These are phyloP conservation scores for Heritiera littoralis DNA, from an alignment of 345 rosid genomes.

Conservation along the genomic window DNA sequence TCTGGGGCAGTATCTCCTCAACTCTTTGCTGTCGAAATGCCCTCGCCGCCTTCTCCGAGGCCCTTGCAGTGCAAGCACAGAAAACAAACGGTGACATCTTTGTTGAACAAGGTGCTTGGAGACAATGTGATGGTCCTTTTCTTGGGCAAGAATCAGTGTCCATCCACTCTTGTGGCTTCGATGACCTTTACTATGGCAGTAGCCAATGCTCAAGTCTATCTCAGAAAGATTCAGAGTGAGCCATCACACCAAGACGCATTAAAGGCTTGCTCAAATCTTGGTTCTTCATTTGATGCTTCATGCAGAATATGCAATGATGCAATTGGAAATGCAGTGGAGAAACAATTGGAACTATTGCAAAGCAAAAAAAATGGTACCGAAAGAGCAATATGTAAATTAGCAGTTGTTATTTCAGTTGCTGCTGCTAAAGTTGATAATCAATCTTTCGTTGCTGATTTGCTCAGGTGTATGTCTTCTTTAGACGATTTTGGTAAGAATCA, in stretches of 20 bases:
- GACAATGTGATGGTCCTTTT: slow-evolving; percentile 26
- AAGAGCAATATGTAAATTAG: slow-evolving; percentile 37
- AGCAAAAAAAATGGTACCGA: slow-evolving; percentile 9
- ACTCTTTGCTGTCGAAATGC: slow-evolving; percentile 52
- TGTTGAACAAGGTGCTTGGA: slow-evolving; percentile 36
- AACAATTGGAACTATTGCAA: background rate
- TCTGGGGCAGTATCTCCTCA: slow-evolving; percentile 38
- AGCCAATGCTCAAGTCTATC: slow-evolving; percentile 36
- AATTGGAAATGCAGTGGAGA: slow-evolving; percentile 10
- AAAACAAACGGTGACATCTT: slow-evolving; percentile 26
- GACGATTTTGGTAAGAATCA: slow-evolving; percentile 39
- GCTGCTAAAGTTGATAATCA: slow-evolving; percentile 28
- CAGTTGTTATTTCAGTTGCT: slow-evolving; percentile 40
- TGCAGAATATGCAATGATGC: slow-evolving; percentile 37
- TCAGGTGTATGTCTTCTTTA: slow-evolving; percentile 41
- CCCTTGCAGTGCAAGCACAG: slow-evolving; percentile 34
- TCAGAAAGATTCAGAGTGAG: slow-evolving; percentile 18
- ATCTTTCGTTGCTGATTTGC: slow-evolving; percentile 33
- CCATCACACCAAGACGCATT: slow-evolving; percentile 7
- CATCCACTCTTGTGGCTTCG: slow-evolving; percentile 36
- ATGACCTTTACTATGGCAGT: slow-evolving; percentile 29
- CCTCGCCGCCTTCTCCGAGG: slow-evolving; percentile 37
- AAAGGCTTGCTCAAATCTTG: slow-evolving; percentile 34
- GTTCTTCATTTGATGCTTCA: slow-evolving; percentile 24
- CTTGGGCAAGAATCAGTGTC: slow-evolving; percentile 25